Evolutionary conservation across 1,139 yeast genomes (phyloP), one percentile per base, ranked within the genome.

Genomic region (Meyerozyma guilliermondii): DNA sequence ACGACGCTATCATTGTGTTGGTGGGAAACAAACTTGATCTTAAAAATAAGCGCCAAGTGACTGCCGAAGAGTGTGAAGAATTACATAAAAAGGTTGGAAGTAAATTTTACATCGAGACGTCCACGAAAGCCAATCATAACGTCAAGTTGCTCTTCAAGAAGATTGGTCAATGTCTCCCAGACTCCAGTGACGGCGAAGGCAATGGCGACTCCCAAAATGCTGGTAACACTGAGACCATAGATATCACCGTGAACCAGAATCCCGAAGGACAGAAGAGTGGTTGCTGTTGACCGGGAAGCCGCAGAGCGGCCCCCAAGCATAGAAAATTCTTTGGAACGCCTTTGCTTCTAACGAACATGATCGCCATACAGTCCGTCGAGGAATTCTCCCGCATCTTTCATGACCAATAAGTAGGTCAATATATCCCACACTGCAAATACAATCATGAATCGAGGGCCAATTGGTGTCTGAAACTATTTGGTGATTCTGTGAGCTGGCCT

Each of bases 61-160:
- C 95, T 2, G 68, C 75, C 17, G 96, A 89, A 54, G 86, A 84
- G 54, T 87, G 95, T 18, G 87, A 87, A 56, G 78, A 76, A 41
- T 69, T 87, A 51, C 63, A 63, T 41, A 55, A 60, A 41, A 58
- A 59, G 39, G 65, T 65, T n/a, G 89, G 87, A 7, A 89, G 92
- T 36, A 78, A 81, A 56, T 80, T 85, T 49, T 88, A 84, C 60
- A 81, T 92, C 60, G 98, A 92, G 60, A 92, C 98, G 3, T 85
- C 95, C 49, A 94, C 98, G 26, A 92, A 91, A 65, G 92, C 92
- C 40, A 96, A 96, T 38, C 87, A 89, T 61, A 92, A 92, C 56
- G 96, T 92, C 43, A 91, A 92, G 65, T 77, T 81, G 44, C 69
- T 92, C 51, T 92, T 92, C 67, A 87, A 89, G 59, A 87, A 84